Conservation (phyloP, 495 filamentous ascomycete genomes). For the Penicillium pancosmium region DNA sequence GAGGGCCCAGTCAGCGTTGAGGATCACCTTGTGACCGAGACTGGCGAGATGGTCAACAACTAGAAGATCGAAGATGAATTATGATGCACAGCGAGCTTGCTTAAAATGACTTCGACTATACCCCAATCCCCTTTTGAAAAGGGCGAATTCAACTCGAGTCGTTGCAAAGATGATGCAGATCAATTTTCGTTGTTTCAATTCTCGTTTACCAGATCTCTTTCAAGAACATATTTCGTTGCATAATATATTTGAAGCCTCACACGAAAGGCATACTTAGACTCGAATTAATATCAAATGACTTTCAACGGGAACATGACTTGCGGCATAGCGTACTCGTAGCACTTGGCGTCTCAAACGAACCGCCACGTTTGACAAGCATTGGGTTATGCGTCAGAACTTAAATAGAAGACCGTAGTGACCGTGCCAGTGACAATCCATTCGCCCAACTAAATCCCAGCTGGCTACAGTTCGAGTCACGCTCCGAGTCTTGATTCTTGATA, state of each 20-base stretch:
- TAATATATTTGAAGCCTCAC: slow-evolving; percentile 2
- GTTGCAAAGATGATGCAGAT: slow-evolving; percentile 22
- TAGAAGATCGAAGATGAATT: slow-evolving; percentile 21
- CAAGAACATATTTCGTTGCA: slow-evolving; percentile 21
- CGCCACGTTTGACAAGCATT: no score
- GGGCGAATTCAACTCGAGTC: slow-evolving; percentile 13
- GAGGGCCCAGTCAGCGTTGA: slow-evolving; percentile 82
- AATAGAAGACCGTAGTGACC: no score
- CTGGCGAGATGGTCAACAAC: slow-evolving; percentile 57
- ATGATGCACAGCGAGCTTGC: slow-evolving; percentile 17
- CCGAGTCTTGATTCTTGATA: no score
- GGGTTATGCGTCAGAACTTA: no score
- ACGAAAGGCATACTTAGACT: neutral
- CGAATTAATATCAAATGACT: neutral
- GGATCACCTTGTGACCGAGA: slow-evolving; percentile 73
- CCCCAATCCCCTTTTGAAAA: slow-evolving; percentile 23
- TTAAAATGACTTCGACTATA: slow-evolving; percentile 27
- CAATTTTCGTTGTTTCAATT: slow-evolving; percentile 22
- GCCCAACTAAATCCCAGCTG: neutral
- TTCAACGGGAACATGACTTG: neutral
- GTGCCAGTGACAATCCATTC: neutral
- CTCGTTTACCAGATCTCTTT: slow-evolving; percentile 8
- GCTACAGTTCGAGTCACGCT: no score
- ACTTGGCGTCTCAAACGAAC: no score
- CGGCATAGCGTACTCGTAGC: neutral